A percentile compares a stretch with the other conserved stretches of the same genome.
phyloP scores from a whole-genome alignment of 805 yeast genomes.

The Cyberlindnera petersonii region DNA sequence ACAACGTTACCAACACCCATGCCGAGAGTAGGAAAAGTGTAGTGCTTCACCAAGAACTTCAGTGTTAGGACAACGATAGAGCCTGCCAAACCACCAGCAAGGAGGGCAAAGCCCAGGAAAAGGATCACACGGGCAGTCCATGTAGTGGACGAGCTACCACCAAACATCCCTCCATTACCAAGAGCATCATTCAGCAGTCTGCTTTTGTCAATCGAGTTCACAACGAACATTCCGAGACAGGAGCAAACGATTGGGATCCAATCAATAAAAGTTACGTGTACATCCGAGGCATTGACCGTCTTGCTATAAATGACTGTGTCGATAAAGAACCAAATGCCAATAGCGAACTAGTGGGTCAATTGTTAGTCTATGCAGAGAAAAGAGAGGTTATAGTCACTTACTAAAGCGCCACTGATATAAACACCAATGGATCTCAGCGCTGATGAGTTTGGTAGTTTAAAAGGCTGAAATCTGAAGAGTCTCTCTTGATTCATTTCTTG shows the following conservation, averaged over 20 bases:
- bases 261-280: slow-evolving; percentile 87
- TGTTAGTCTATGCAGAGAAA: not conserved
- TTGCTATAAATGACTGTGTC: slow-evolving; percentile 87
- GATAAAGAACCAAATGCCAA: slow-evolving; percentile 85
- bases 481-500: slow-evolving; percentile 38
- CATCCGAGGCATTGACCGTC: slow-evolving; percentile 77
- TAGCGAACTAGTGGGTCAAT: slow-evolving; percentile 48
- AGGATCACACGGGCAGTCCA: slow-evolving; percentile 93
- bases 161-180: slow-evolving; percentile 32
- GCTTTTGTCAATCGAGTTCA: slow-evolving; percentile 43
- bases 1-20: slow-evolving; percentile 92
- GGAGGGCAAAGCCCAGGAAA: slow-evolving; percentile 85
- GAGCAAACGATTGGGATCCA: slow-evolving; percentile 94
- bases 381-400: slow-evolving; percentile 4
- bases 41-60: slow-evolving; percentile 77
- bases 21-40: slow-evolving; percentile 80
- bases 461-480: slow-evolving; percentile 61
- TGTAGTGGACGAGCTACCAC: slow-evolving; percentile 49
- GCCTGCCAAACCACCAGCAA: slow-evolving; percentile 94
- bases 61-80: slow-evolving; percentile 82
- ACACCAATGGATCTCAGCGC: slow-evolving; percentile 71
- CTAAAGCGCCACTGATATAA: slow-evolving; percentile 65
- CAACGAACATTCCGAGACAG: slow-evolving; percentile 81
- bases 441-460: slow-evolving; percentile 67
- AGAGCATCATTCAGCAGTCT: slow-evolving; percentile 34